phyloP scores from a whole-genome alignment of 306 rosid genomes.

The Carpinus viminea region DNA sequence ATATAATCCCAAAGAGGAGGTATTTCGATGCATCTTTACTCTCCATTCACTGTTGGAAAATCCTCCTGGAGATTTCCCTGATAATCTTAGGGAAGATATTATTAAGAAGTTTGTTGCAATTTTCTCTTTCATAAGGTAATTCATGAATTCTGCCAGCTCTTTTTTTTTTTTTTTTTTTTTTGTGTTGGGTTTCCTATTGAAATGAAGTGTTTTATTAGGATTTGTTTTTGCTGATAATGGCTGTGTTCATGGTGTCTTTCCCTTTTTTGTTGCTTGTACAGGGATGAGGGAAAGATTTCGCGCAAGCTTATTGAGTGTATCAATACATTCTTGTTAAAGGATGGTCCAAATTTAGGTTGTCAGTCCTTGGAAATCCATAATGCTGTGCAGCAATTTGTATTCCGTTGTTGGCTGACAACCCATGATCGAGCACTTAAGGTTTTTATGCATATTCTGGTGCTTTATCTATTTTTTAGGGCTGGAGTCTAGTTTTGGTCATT shows the following conservation, averaged over 20 bases:
- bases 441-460: slow-evolving; percentile 21
- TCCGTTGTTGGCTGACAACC: slow-evolving; percentile 79
- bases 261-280: slow-evolving; percentile 36
- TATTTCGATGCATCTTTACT: slow-evolving; percentile 72
- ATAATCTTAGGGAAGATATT: slow-evolving; percentile 56
- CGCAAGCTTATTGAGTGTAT: slow-evolving; percentile 91
- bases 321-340: slow-evolving; percentile 76
- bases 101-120: slow-evolving; percentile 62
- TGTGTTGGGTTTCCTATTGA: background rate
- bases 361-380: slow-evolving; percentile 68
- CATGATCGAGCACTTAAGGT: slow-evolving; percentile 95
- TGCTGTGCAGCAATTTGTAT: slow-evolving; percentile 72
- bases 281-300: slow-evolving; percentile 86
- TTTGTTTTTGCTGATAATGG: slow-evolving; percentile 12
- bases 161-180: background rate
- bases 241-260: slow-evolving; percentile 20
- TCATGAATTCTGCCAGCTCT: slow-evolving; percentile 2
- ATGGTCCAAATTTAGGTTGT: slow-evolving; percentile 83
- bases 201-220: background rate
- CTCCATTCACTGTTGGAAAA: slow-evolving; percentile 83
- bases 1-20: slow-evolving; percentile 74
- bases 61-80: slow-evolving; percentile 83
- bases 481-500: background rate
- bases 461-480: slow-evolving; percentile 1
- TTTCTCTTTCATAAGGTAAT: slow-evolving; percentile 68